phyloP scores from a whole-genome alignment of 73 alveolate genomes.

The Blepharisma japonicum region DNA sequence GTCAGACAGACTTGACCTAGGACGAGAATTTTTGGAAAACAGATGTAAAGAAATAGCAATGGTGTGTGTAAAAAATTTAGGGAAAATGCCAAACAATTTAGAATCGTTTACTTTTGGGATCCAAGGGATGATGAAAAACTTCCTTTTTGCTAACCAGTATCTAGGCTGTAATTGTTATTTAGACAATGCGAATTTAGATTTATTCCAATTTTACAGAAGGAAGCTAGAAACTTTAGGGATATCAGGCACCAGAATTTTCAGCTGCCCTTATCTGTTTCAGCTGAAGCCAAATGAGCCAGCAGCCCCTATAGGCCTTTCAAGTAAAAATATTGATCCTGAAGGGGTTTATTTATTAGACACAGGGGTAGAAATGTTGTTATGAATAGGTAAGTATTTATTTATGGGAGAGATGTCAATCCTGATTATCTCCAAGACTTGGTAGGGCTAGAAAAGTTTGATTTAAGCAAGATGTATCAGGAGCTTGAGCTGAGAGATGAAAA shows the following conservation, averaged over 20 bases:
- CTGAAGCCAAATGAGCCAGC: too few relatives aligned
- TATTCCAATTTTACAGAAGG: neutral
- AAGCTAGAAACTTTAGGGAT: too few relatives aligned
- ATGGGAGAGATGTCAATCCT: slow-evolving; percentile 7
- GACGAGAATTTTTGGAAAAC: neutral
- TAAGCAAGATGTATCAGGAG: neutral
- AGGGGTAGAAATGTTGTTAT: slow-evolving; percentile 3
- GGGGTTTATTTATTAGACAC: slow-evolving; percentile 20
- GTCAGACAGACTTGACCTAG: neutral
- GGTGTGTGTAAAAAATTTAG: neutral
- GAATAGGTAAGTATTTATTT: slow-evolving; percentile 27
- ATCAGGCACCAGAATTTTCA: too few relatives aligned
- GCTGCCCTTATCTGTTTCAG: too few relatives aligned
- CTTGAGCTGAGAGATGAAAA: neutral
- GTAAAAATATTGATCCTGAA: neutral
- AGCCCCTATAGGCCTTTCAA: too few relatives aligned
- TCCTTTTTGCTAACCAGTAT: neutral
- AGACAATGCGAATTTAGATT: neutral
- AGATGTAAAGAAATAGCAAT: neutral
- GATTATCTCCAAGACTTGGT: neutral
- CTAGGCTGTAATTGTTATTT: neutral
- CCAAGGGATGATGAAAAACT: slow-evolving; percentile 1
- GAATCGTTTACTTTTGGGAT: neutral
- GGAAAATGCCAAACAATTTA: neutral
- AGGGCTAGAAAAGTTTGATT: neutral